Evolutionary conservation across 2,329 filamentous ascomycete genomes (phyloP), one percentile per base, ranked within the genome.

Genomic region (Chaetomiaceae sp.): DNA sequence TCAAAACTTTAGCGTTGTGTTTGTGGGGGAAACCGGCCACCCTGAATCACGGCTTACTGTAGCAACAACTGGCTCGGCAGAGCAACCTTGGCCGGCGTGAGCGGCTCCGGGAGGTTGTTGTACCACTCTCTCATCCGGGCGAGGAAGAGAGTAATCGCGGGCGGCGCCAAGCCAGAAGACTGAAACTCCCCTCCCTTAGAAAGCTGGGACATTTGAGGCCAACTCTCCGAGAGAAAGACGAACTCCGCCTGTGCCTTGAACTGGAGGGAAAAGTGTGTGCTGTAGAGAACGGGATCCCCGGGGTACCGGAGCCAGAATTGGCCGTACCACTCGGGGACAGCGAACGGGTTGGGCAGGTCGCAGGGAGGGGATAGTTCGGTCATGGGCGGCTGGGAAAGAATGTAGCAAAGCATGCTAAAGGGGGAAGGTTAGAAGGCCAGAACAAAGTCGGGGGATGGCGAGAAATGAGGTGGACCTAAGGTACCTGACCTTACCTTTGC

Each of bases 291-390:
- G 0, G 55, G 40, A 9, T 54, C 58, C 5, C 60, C 27, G 0
- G 69, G 69, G 47, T 72, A 73, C 17, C 60, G 65, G 0, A 71
- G 50, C 61, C 62, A 66, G 2, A 68, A 56, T 39, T 73, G 69
- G 4, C 68, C 66, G 25, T 68, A 71, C 60, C 63, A 70, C 0
- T 44, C 39, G 0, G 54, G 1, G 5, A 63, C 54, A 1, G 19
- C 66, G 60, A 16, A 9, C 3, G 44, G 44, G 16, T 46, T 23
- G 8, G 67, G 70, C 2, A 72, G 52, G 3, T n/a, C n/a, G n/a
- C n/a, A n/a, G n/a, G n/a, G n/a, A n/a, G n/a, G n/a, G n/a, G n/a
- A n/a, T n/a, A n/a, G n/a, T n/a, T n/a, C n/a, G n/a, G n/a, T n/a
- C n/a, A n/a, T n/a, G n/a, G n/a, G n/a, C n/a, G n/a, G n/a, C n/a